Evolutionary conservation across 1,139 yeast genomes (phyloP).

Genomic region (Pneumocystis carinii): DNA sequence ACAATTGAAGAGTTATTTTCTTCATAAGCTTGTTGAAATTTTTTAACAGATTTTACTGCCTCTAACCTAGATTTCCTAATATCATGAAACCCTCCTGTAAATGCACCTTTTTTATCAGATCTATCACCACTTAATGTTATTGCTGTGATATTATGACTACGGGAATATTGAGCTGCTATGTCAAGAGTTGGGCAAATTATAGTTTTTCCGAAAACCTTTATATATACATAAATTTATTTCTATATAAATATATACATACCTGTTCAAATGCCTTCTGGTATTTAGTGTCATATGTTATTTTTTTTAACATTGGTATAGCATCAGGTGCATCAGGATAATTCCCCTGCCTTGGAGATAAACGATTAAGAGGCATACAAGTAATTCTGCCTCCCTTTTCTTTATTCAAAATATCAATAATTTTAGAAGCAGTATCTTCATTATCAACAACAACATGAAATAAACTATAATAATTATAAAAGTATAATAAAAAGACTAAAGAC

Average conservation of each 20-base stretch:
- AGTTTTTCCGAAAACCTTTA: constrained; percentile 53
- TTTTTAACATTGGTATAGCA: constrained; percentile 56
- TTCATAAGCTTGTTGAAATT: constrained; percentile 36
- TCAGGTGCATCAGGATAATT: constrained; percentile 41
- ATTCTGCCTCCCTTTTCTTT: constrained; percentile 65
- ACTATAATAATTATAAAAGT: constrained; percentile 23
- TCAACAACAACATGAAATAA: constrained; percentile 83
- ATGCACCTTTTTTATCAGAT: constrained; percentile 66
- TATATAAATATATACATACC: constrained; percentile 1
- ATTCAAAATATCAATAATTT: constrained; percentile 61
- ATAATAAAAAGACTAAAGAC: neutral
- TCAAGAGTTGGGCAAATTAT: constrained; percentile 61
- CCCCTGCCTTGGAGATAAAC: constrained; percentile 33
- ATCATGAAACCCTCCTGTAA: constrained; percentile 83
- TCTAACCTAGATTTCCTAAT: constrained; percentile 54
- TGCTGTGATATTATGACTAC: constrained; percentile 48
- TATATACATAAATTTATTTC: neutral
- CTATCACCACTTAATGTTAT: constrained; percentile 87
- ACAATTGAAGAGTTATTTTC: constrained; percentile 29
- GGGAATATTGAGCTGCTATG: constrained; percentile 56
- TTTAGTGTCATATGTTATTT: constrained; percentile 43
- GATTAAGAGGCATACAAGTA: constrained; percentile 77
- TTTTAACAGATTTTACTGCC: constrained; percentile 42
- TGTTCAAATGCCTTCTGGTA: constrained; percentile 56
- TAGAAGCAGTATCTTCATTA: constrained; percentile 67